phyloP scores from a whole-genome alignment of 2,329 filamentous ascomycete genomes.

The Talaromyces piceae region DNA sequence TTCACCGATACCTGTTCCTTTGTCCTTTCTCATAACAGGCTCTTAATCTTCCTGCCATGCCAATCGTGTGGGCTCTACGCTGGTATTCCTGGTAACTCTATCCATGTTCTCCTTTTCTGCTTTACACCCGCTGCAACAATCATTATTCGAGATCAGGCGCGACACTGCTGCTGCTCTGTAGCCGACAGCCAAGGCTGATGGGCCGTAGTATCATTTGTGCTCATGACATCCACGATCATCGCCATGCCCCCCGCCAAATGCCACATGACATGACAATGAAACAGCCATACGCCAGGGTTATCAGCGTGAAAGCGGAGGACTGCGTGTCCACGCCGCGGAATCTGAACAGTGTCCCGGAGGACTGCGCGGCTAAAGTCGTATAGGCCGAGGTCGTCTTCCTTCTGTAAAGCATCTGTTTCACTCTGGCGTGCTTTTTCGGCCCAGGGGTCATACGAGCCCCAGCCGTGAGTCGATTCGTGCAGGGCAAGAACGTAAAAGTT shows the following conservation, averaged over 20 bases:
- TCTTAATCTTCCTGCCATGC: too few species aligned
- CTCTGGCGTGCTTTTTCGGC: background rate
- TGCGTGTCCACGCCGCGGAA: slow-evolving; percentile 47
- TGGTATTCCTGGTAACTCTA: too few species aligned
- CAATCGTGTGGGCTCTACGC: too few species aligned
- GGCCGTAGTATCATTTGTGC: slow-evolving; percentile 8
- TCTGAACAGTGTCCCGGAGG: slow-evolving; percentile 48
- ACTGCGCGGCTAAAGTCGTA: slow-evolving; percentile 30
- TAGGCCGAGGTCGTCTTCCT: slow-evolving; percentile 20
- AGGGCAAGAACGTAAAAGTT: slow-evolving; percentile 54
- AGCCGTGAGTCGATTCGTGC: slow-evolving; percentile 12
- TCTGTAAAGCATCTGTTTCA: too few species aligned
- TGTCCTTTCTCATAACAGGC: too few species aligned
- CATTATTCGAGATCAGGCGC: background rate
- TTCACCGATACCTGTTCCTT: too few species aligned
- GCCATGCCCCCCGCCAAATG: slow-evolving; percentile 42
- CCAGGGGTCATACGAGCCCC: slow-evolving; percentile 24
- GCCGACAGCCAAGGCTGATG: slow-evolving; percentile 6
- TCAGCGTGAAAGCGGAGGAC: slow-evolving; percentile 50
- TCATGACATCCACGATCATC: slow-evolving; percentile 32
- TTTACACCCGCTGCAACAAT: too few species aligned
- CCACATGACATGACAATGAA: slow-evolving; percentile 48
- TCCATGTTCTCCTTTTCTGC: too few species aligned
- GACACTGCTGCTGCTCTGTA: background rate
- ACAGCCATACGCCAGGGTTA: slow-evolving; percentile 46